phyloP scores from a whole-genome alignment of 2,329 filamentous ascomycete species.

The Corynespora cassiicola region DNA sequence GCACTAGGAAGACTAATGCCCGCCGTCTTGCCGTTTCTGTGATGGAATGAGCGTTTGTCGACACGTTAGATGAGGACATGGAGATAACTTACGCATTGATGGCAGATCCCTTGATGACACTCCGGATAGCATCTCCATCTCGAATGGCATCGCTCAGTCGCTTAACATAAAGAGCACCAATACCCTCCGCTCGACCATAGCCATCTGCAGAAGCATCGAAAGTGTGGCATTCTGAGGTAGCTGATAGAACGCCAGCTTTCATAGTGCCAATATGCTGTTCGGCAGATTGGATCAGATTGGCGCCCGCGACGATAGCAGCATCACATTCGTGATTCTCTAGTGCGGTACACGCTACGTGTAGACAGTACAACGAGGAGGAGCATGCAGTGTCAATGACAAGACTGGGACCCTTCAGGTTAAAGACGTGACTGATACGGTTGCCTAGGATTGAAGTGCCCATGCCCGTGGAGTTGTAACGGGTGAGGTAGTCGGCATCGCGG shows the following conservation, averaged over 20 bases:
- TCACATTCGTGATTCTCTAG: constrained; percentile 28
- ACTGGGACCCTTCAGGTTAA: constrained; percentile 36
- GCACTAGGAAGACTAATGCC: constrained; percentile 26
- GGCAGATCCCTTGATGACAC: constrained; percentile 19
- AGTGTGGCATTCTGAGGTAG: constrained; percentile 21
- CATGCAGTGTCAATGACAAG: constrained; percentile 32
- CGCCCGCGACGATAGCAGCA: constrained; percentile 23
- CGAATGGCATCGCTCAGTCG: constrained; percentile 8
- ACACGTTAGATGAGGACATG: neutral
- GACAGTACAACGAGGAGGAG: constrained; percentile 27
- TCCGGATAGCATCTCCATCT: constrained; percentile 18
- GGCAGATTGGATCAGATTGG: constrained; percentile 23
- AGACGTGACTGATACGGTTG: constrained; percentile 35
- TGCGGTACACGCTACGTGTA: constrained; percentile 25
- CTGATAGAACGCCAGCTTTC: constrained; percentile 27
- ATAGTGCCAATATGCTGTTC: constrained; percentile 10
- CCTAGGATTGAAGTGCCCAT: constrained; percentile 18
- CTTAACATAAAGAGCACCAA: constrained; percentile 24
- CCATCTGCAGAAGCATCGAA: constrained; percentile 31
- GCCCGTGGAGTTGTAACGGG: constrained; percentile 21
- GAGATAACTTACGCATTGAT: constrained; percentile 17
- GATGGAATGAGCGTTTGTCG: neutral
- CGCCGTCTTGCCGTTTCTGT: constrained; percentile 15
- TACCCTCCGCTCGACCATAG: constrained; percentile 28
- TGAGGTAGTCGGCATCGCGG: constrained; percentile 21